Evolutionary conservation across 805 yeast genomes (phyloP).

Genomic region (Yamadazyma sp.): DNA sequence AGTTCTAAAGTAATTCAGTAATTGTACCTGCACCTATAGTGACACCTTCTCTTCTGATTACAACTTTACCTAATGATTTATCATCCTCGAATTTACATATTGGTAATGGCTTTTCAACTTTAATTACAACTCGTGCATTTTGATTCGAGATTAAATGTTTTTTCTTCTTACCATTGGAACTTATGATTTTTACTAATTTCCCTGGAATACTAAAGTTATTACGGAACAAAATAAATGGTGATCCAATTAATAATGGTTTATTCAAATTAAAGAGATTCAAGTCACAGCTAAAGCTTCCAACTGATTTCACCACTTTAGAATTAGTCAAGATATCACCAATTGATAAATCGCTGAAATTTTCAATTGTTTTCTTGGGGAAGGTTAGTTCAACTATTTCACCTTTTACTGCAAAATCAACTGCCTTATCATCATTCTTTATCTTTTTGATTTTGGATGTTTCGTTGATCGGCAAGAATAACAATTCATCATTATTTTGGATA

Average conservation of each 20-base stretch:
- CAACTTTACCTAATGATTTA: constrained; percentile 60
- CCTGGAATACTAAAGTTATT: constrained; percentile 75
- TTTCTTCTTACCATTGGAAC: constrained; percentile 15
- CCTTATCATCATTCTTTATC: constrained; percentile 27
- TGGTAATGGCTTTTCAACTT: constrained; percentile 49
- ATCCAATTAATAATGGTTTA: constrained; percentile 76
- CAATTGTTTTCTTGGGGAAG: constrained; percentile 45
- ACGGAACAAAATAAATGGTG: constrained; percentile 73
- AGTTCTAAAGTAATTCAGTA: constrained; percentile 12
- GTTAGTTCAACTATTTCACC: constrained; percentile 57
- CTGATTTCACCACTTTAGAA: constrained; percentile 23
- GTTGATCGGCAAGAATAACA: constrained; percentile 53
- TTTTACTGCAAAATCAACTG: constrained; percentile 52
- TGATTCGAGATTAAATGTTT: constrained; percentile 60
- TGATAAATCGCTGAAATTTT: constrained; percentile 51
- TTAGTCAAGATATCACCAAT: constrained; percentile 54
- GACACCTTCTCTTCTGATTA: constrained; percentile 63
- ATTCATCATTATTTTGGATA: constrained; percentile 68
- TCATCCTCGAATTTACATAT: constrained; percentile 46
- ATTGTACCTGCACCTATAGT: constrained; percentile 68
- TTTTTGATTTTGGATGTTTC: constrained; percentile 43
- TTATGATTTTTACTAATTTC: constrained; percentile 48
- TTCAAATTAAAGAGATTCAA: constrained; percentile 41
- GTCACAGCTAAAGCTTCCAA: constrained; percentile 24
- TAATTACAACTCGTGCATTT: constrained; percentile 56